These are phyloP conservation scores for Psidium friedrichsthalianum DNA, from an alignment of 345 rosid genomes.

Conservation along the genomic window DNA sequence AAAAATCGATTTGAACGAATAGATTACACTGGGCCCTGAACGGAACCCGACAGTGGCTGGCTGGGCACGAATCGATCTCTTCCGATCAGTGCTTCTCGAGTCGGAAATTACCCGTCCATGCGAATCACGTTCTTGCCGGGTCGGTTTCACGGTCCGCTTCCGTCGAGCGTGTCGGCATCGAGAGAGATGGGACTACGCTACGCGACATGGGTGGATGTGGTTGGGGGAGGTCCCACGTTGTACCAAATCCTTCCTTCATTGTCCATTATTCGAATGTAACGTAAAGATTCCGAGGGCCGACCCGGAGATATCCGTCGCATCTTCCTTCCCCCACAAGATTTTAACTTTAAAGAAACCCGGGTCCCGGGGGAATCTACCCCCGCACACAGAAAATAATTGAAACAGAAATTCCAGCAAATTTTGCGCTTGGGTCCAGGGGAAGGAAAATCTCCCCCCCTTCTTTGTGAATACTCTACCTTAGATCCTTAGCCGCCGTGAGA, in stretches of 20 bases:
- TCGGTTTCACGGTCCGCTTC: background rate
- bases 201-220: background rate
- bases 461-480: background rate
- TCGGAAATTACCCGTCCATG: no score
- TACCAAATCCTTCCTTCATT: background rate
- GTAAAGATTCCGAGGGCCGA: background rate
- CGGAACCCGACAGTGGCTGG: no score
- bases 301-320: background rate
- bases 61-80: no score
- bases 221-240: background rate
- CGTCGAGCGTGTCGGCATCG: background rate
- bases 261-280: background rate
- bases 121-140: no score
- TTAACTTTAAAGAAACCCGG: background rate
- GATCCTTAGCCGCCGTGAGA: background rate
- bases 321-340: background rate
- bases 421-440: background rate
- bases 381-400: background rate
- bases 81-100: no score
- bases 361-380: background rate
- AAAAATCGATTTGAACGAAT: no score
- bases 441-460: no score
- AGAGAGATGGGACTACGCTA: background rate
- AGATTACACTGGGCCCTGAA: no score
- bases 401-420: background rate